A percentile compares a stretch with the other conserved stretches of the same genome.
Evolutionary conservation across 805 yeast genomes (phyloP).

Genomic region (Saccharomyces eubayanus): DNA sequence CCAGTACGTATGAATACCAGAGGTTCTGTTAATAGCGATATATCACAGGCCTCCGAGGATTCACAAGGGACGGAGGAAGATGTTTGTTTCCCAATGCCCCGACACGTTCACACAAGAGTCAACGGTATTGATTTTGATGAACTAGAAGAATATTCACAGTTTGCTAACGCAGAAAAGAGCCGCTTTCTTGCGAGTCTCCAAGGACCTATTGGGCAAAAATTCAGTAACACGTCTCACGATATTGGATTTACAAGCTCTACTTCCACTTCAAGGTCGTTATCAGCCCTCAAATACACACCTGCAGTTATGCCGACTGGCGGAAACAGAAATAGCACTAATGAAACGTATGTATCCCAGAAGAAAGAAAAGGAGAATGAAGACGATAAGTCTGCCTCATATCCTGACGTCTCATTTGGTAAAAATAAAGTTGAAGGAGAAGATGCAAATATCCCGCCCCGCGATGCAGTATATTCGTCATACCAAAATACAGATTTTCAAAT

Average conservation of each 20-base stretch:
- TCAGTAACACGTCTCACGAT: conserved; percentile 4
- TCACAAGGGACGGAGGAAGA: conserved; percentile 94
- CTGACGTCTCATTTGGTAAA: conserved; percentile 35
- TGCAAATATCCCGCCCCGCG: conserved; percentile 2
- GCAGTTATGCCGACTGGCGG: conserved; percentile 5
- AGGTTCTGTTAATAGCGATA: conserved; percentile 47
- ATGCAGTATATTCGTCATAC: neutral
- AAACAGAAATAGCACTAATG: neutral
- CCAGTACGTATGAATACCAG: conserved; percentile 14
- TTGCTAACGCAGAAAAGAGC: conserved; percentile 44
- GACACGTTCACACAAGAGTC: conserved; percentile 46
- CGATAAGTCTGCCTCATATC: conserved; percentile 2
- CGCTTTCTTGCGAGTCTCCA: conserved; percentile 16
- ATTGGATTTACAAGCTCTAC: conserved; percentile 9
- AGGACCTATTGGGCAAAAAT: conserved; percentile 24
- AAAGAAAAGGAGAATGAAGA: neutral
- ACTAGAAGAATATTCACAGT: conserved; percentile 69
- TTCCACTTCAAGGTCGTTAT: conserved; percentile 39
- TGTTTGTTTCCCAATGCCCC: conserved; percentile 90
- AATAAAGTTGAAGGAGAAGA: conserved; percentile 32
- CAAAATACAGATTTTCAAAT: conserved; percentile 18
- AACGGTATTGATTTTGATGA: conserved; percentile 89
- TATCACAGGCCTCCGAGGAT: conserved; percentile 65
- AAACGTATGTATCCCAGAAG: conserved; percentile 1
- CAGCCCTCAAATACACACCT: conserved; percentile 61